These are phyloP conservation scores for Camelina hispida DNA, from an alignment of 345 rosid species.

Conservation along the genomic window DNA sequence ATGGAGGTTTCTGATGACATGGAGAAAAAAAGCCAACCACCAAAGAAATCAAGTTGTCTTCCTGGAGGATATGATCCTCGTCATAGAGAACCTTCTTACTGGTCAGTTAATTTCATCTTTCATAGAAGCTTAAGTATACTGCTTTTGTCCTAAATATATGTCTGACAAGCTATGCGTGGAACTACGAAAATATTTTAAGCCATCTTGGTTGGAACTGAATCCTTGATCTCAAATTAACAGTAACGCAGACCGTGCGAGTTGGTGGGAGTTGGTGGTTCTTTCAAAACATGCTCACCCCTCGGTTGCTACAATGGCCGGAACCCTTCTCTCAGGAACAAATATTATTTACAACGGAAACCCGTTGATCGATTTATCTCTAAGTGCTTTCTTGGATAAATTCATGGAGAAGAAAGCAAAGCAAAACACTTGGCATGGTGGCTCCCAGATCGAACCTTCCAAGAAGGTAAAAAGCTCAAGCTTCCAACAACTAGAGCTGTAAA, in stretches of 20 bases:
- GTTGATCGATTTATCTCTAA: conserved; percentile 69
- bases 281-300: conserved; percentile 93
- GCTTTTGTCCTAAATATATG: conserved; percentile 1
- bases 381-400: conserved; percentile 91
- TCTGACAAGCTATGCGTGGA: conserved; percentile 3
- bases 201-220: conserved; percentile 18
- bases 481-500: conserved; percentile 4
- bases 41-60: conserved; percentile 47
- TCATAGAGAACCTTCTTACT: conserved; percentile 92
- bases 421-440: conserved; percentile 92
- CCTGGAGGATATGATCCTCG: conserved; percentile 93
- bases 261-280: conserved; percentile 95
- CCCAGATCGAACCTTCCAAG: conserved; percentile 95
- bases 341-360: conserved; percentile 96
- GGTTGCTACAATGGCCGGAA: conserved; percentile 95
- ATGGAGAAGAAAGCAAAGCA: conserved; percentile 97
- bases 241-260: conserved; percentile 79
- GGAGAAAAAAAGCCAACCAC: conserved; percentile 40
- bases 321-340: conserved; percentile 84
- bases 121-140: not conserved
- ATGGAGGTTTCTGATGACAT: conserved; percentile 42
- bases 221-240: conserved; percentile 48
- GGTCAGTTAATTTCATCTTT: conserved; percentile 53
- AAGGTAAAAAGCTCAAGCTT: conserved; percentile 56
- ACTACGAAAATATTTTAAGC: not conserved